Evolutionary conservation across 164 flowering plant genomes (phyloP).

Genomic region (Euptelea pleiosperma): DNA sequence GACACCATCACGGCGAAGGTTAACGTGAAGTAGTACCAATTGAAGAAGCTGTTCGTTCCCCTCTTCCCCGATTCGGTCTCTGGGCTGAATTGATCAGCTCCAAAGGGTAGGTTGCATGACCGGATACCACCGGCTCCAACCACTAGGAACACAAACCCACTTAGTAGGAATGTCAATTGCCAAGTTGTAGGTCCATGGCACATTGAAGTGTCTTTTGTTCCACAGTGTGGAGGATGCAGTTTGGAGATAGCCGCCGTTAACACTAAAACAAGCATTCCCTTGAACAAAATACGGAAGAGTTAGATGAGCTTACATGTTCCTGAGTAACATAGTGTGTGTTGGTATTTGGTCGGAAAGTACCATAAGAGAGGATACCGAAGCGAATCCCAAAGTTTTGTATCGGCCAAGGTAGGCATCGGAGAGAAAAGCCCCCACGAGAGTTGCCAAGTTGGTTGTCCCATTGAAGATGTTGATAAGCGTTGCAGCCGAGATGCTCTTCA

Average conservation of each 20-base stretch:
- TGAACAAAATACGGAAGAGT: not conserved
- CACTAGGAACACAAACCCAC: constrained; percentile 52
- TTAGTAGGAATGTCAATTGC: constrained; percentile 54
- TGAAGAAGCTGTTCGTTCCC: constrained; percentile 85
- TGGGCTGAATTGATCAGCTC: constrained; percentile 89
- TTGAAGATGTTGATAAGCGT: constrained; percentile 55
- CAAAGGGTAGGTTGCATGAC: constrained; percentile 84
- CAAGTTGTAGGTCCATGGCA: constrained; percentile 59
- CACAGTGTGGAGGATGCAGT: constrained; percentile 68
- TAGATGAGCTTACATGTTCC: too few species aligned
- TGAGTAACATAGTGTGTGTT: too few species aligned
- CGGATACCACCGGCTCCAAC: constrained; percentile 74
- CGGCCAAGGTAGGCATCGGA: constrained; percentile 86
- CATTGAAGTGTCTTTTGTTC: not conserved
- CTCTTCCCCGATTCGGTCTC: constrained; percentile 63
- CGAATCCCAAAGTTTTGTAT: constrained; percentile 64
- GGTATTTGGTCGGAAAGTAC: too few species aligned
- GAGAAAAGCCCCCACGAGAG: constrained; percentile 76
- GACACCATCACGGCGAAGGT: constrained; percentile 76
- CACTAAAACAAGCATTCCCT: constrained; percentile 66
- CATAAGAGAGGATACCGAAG: constrained; percentile 58
- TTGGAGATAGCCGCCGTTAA: constrained; percentile 65
- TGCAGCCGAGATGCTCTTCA: constrained; percentile 63
- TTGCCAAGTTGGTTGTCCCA: constrained; percentile 69
- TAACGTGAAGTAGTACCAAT: constrained; percentile 90